These are phyloP conservation scores for Exidia glandulosa DNA, from an alignment of 768 basidiomycete species.

Conservation along the genomic window DNA sequence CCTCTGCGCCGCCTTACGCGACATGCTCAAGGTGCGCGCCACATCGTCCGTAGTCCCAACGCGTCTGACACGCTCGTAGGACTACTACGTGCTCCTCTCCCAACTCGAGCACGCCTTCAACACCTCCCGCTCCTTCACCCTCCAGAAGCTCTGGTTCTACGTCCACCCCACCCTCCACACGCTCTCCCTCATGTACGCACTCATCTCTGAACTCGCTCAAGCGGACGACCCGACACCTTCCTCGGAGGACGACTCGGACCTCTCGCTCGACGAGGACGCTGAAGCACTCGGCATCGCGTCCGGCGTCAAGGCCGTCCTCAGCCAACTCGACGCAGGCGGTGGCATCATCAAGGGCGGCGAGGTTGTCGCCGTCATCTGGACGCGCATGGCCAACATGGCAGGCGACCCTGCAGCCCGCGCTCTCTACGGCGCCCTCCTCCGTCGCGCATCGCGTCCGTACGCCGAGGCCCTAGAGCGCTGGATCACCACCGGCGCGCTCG, in stretches of 20 bases:
- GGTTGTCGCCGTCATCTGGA: slow-evolving; percentile 79
- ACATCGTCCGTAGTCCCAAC: no score
- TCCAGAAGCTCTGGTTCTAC: slow-evolving; percentile 97
- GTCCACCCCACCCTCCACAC: slow-evolving; percentile 93
- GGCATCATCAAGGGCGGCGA: slow-evolving; percentile 89
- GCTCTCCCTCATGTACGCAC: slow-evolving; percentile 78
- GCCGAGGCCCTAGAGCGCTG: slow-evolving; percentile 75
- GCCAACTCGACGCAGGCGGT: slow-evolving; percentile 55
- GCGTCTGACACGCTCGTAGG: slow-evolving; percentile 47
- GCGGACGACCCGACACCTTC: slow-evolving; percentile 50
- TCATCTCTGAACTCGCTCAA: slow-evolving; percentile 63
- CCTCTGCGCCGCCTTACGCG: slow-evolving; percentile 82
- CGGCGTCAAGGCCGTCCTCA: slow-evolving; percentile 71
- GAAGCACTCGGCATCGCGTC: slow-evolving; percentile 80
- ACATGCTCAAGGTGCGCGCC: slow-evolving; percentile 84
- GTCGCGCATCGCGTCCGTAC: slow-evolving; percentile 80
- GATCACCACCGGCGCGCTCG: slow-evolving; percentile 75
- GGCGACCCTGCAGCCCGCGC: slow-evolving; percentile 84
- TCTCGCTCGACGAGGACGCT: no score
- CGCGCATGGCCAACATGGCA: slow-evolving; percentile 78
- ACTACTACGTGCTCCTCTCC: slow-evolving; percentile 88
- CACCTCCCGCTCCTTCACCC: slow-evolving; percentile 72
- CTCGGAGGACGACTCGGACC: slow-evolving; percentile 60
- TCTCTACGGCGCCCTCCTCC: slow-evolving; percentile 73
- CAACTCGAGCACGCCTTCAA: slow-evolving; percentile 93